Percentiles rank a stretch among this genome's conserved stretches.
These are phyloP conservation scores for Laburnicola sp. DNA, from an alignment of 2,329 filamentous ascomycete genomes.

Conservation along the genomic window DNA sequence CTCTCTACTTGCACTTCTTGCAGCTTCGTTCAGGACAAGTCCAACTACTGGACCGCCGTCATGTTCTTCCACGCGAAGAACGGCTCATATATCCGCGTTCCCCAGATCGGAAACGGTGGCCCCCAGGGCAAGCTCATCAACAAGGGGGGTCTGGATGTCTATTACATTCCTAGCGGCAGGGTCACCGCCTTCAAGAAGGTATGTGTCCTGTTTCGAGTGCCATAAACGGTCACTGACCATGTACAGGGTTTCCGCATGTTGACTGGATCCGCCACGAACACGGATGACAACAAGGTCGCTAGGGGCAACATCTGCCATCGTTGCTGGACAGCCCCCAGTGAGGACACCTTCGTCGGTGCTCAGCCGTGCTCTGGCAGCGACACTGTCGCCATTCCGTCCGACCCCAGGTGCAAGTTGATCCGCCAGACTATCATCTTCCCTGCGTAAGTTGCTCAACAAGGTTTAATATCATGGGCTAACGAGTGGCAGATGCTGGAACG, in stretches of 20 bases:
- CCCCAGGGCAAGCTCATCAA: constrained; percentile 41
- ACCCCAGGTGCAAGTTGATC: constrained; percentile 56
- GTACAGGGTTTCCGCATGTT: constrained; percentile 40
- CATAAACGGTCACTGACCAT: constrained; percentile 4
- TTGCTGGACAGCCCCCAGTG: constrained; percentile 49
- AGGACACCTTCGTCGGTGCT: constrained; percentile 54
- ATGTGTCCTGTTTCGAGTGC: neutral
- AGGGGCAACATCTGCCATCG: constrained; percentile 39
- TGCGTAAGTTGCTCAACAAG: constrained; percentile 17
- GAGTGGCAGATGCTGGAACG: constrained; percentile 30
- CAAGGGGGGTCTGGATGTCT: constrained; percentile 40
- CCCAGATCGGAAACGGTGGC: constrained; percentile 39
- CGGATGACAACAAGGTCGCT: constrained; percentile 34
- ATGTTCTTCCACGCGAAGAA: constrained; percentile 45
- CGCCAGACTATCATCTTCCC: constrained; percentile 57
- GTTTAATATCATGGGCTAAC: neutral
- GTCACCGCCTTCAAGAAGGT: constrained; percentile 41
- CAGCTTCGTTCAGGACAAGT: constrained; percentile 37
- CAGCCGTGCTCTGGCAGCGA: constrained; percentile 56
- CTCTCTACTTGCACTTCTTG: constrained; percentile 40
- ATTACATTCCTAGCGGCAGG: constrained; percentile 42
- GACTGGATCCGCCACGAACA: constrained; percentile 36
- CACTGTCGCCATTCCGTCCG: constrained; percentile 55
- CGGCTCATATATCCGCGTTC: constrained; percentile 36
- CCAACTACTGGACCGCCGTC: constrained; percentile 43